Conservation (phyloP, 2,329 filamentous ascomycete species). For the Colletotrichum filicis region DNA sequence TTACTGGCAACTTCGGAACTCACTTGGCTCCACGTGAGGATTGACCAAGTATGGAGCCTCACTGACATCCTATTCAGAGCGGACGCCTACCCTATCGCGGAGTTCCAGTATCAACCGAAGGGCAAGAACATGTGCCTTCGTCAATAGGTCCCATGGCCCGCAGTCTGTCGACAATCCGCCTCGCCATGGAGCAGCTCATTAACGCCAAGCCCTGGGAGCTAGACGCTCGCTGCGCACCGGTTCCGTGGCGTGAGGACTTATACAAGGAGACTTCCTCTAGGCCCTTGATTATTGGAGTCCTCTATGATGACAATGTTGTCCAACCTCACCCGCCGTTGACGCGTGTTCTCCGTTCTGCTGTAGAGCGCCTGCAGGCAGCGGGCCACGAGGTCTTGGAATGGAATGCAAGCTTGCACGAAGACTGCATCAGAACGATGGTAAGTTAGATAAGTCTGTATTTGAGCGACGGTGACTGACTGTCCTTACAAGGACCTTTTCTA, state of each 20-base stretch:
- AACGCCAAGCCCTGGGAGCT: conserved; percentile 61
- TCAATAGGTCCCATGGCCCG: conserved; percentile 70
- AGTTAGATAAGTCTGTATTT: conserved; percentile 9
- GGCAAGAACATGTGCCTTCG: conserved; percentile 73
- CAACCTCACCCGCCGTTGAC: conserved; percentile 63
- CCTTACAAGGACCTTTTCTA: conserved; percentile 66
- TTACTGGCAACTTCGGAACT: neutral
- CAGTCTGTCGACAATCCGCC: conserved; percentile 52
- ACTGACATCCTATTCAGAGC: conserved; percentile 51
- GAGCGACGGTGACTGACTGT: neutral
- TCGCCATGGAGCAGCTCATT: conserved; percentile 59
- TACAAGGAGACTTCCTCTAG: conserved; percentile 53
- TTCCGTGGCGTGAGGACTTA: conserved; percentile 62
- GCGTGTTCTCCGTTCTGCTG: conserved; percentile 53
- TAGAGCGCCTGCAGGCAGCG: conserved; percentile 49
- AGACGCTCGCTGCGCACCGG: conserved; percentile 63
- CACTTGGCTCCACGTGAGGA: conserved; percentile 4
- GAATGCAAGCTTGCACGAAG: conserved; percentile 60
- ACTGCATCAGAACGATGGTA: conserved; percentile 67
- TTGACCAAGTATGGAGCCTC: no score
- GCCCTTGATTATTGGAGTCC: conserved; percentile 60
- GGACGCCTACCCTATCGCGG: conserved; percentile 67
- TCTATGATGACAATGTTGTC: conserved; percentile 65
- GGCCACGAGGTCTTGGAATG: conserved; percentile 67
- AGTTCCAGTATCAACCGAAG: conserved; percentile 69